Conservation (phyloP, 2,329 filamentous ascomycete genomes). For the Davidsoniella australis region DNA sequence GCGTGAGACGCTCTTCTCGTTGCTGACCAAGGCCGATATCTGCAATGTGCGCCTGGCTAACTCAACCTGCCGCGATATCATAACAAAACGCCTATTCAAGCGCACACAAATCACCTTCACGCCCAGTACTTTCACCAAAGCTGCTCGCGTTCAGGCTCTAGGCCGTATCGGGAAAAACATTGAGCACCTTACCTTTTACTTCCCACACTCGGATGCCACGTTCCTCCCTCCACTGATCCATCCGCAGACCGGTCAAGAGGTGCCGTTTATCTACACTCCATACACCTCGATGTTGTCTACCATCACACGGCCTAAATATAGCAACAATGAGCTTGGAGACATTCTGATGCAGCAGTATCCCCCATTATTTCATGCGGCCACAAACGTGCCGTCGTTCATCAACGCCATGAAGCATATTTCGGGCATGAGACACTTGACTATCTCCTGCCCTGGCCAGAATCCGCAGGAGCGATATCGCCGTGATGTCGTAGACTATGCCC, state of each 20-base stretch:
- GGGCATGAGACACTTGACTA: slow-evolving; percentile 55
- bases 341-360: slow-evolving; percentile 75
- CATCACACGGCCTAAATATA: slow-evolving; percentile 57
- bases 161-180: slow-evolving; percentile 63
- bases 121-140: slow-evolving; percentile 58
- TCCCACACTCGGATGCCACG: slow-evolving; percentile 61
- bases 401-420: slow-evolving; percentile 51
- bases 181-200: slow-evolving; percentile 58
- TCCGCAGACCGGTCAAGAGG: slow-evolving; percentile 57
- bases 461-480: slow-evolving; percentile 54
- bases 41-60: slow-evolving; percentile 48
- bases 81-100: slow-evolving; percentile 53
- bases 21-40: slow-evolving; percentile 33
- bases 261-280: slow-evolving; percentile 67
- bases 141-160: slow-evolving; percentile 55
- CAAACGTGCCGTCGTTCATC: slow-evolving; percentile 73
- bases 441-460: slow-evolving; percentile 60
- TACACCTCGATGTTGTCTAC: slow-evolving; percentile 48
- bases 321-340: slow-evolving; percentile 60
- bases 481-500: slow-evolving; percentile 69
- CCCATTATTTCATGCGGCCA: slow-evolving; percentile 75
- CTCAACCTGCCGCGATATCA: slow-evolving; percentile 51
- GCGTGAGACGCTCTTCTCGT: slow-evolving; percentile 32
- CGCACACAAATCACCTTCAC: slow-evolving; percentile 54
- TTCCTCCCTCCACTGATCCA: slow-evolving; percentile 76